These are phyloP conservation scores for Ogataea thermomethanolica DNA, from an alignment of 805 yeast genomes.

Conservation along the genomic window DNA sequence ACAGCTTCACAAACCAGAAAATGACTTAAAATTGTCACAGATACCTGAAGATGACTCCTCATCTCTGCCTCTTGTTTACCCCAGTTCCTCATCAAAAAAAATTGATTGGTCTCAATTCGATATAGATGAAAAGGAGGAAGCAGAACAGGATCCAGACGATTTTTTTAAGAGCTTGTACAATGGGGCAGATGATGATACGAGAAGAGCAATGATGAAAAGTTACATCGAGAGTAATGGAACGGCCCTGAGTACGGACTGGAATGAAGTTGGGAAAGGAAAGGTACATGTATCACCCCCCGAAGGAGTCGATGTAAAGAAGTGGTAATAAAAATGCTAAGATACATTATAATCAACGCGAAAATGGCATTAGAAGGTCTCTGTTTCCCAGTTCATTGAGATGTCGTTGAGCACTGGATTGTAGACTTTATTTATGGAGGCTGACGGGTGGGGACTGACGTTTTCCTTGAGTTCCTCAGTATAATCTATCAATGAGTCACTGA, in stretches of 20 bases:
- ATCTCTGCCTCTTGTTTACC: conserved; percentile 41
- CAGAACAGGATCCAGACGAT: conserved; percentile 46
- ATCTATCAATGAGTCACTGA: conserved; percentile 30
- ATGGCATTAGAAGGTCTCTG: conserved; percentile 17
- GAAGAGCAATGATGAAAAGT: conserved; percentile 95
- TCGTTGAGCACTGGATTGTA: conserved; percentile 6
- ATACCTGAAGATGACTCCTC: conserved; percentile 6
- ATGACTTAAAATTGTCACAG: conserved; percentile 9
- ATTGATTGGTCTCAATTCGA: conserved; percentile 65
- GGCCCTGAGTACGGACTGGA: conserved; percentile 90
- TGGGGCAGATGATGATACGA: conserved; percentile 82
- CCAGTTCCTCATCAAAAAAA: conserved; percentile 59
- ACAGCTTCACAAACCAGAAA: conserved; percentile 37
- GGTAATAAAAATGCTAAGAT: conserved; percentile 30
- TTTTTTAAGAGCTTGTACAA: conserved; percentile 75
- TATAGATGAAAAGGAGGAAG: conserved; percentile 39
- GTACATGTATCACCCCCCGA: conserved; percentile 74
- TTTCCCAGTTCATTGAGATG: conserved; percentile 21
- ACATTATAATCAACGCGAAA: background rate
- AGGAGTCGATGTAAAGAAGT: conserved; percentile 59
- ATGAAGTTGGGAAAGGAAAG: conserved; percentile 63
- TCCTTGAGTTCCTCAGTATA: conserved; percentile 24
- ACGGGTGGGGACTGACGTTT: conserved; percentile 6
- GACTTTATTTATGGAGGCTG: background rate
- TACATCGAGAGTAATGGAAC: conserved; percentile 94